Conservation (phyloP, 805 yeast species). For the Hanseniaspora guilliermondii region DNA sequence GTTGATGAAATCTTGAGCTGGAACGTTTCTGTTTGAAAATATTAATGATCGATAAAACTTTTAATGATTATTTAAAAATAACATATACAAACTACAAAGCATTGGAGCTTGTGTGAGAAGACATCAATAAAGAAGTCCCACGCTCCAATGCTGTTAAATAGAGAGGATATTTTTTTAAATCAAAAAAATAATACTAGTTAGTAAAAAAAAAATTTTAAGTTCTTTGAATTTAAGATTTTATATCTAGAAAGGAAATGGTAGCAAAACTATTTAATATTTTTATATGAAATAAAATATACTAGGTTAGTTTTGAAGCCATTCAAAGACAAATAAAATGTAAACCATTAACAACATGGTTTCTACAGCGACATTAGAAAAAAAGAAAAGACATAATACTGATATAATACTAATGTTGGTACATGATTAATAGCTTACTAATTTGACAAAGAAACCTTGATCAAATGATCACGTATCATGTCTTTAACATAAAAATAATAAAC, state of each 20-base stretch:
- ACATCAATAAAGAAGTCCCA: background rate
- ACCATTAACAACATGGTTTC: background rate
- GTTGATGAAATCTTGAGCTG: slow-evolving; percentile 99
- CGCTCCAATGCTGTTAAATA: background rate
- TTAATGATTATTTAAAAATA: background rate
- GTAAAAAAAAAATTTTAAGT: slow-evolving; percentile 14
- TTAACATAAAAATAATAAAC: slow-evolving; percentile 8
- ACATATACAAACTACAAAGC: background rate
- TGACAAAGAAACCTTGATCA: background rate
- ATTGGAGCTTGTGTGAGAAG: background rate
- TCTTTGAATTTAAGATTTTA: slow-evolving; percentile 9
- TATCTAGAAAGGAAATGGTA: background rate
- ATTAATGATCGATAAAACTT: slow-evolving; percentile 18
- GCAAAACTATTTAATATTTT: slow-evolving; percentile 11
- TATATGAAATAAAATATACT: background rate
- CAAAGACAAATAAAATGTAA: slow-evolving; percentile 13
- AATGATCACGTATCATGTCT: background rate
- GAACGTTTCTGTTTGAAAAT: slow-evolving; percentile 77
- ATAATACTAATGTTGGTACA: background rate
- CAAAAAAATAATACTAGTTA: slow-evolving; percentile 14
- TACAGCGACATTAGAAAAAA: background rate
- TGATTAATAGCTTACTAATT: background rate
- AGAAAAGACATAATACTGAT: background rate
- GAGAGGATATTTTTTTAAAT: slow-evolving; percentile 12
- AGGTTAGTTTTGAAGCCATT: slow-evolving; percentile 1